Conservation (phyloP, 805 yeast genomes). For the Ogataea nonfermentans region DNA sequence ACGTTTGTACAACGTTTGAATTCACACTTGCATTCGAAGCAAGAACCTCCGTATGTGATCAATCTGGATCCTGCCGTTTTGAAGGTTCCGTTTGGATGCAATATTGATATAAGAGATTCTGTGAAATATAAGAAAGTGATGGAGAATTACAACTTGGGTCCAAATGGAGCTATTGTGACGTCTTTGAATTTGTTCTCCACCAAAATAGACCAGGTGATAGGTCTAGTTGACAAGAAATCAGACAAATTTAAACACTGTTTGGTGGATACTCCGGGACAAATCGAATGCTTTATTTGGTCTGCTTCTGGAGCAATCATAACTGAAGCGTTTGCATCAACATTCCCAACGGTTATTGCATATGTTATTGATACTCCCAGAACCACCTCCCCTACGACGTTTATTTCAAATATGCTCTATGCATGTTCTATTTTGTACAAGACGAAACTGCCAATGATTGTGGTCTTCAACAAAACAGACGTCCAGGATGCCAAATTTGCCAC, state of each 20-base stretch:
- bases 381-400: conserved; percentile 91
- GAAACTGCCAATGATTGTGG: conserved; percentile 93
- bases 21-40: conserved; percentile 74
- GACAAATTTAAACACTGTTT: conserved; percentile 64
- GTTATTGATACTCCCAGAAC: conserved; percentile 96
- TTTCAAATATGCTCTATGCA: conserved; percentile 97
- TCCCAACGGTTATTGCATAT: conserved; percentile 94
- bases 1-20: conserved; percentile 95
- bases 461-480: conserved; percentile 93
- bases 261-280: conserved; percentile 98
- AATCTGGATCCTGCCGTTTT: conserved; percentile 96
- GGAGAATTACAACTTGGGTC: conserved; percentile 94
- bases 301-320: conserved; percentile 97
- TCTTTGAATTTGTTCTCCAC: conserved; percentile 90
- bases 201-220: conserved; percentile 92
- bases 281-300: conserved; percentile 97
- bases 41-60: conserved; percentile 82
- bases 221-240: conserved; percentile 75
- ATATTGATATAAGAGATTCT: conserved; percentile 94
- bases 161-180: conserved; percentile 98
- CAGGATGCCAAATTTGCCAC: conserved; percentile 81
- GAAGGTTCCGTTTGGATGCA: conserved; percentile 89
- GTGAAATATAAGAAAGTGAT: conserved; percentile 93
- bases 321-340: conserved; percentile 92
- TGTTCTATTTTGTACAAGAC: conserved; percentile 96